phyloP scores from a whole-genome alignment of 116 monocot species.

The Posidonia oceanica region DNA sequence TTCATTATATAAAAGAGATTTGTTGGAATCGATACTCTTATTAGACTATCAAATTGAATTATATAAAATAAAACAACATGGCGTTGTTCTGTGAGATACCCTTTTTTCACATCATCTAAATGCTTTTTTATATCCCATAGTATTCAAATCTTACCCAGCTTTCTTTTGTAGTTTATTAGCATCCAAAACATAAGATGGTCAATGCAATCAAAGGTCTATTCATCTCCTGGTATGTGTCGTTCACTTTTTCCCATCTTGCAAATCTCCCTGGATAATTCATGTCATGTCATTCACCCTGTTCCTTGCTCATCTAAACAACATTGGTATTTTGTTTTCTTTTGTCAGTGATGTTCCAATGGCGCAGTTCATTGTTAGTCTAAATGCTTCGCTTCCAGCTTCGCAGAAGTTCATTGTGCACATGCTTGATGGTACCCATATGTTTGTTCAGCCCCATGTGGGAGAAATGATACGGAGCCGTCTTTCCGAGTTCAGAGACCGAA shows the following conservation, averaged over 20 bases:
- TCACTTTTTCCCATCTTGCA: background rate
- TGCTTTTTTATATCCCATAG: too few relatives aligned
- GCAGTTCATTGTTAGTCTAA: conserved; percentile 54
- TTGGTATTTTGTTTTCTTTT: background rate
- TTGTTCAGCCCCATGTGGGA: conserved; percentile 52
- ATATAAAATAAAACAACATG: too few relatives aligned
- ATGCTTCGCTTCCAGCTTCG: conserved; percentile 44
- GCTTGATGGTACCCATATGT: conserved; percentile 57
- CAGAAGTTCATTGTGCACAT: conserved; percentile 62
- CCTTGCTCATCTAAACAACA: background rate
- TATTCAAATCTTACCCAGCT: too few relatives aligned
- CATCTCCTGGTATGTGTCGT: conserved; percentile 44
- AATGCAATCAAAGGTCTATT: conserved; percentile 69
- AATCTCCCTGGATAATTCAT: background rate
- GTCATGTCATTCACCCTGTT: background rate
- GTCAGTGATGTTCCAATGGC: conserved; percentile 80
- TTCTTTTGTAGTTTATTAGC: background rate
- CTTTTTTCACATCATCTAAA: too few relatives aligned
- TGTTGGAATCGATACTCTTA: too few relatives aligned
- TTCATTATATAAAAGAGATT: too few relatives aligned
- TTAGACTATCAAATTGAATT: too few relatives aligned
- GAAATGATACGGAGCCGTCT: conserved; percentile 55
- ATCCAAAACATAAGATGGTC: conserved; percentile 26
- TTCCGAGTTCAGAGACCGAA: conserved; percentile 60
- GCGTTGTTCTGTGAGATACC: too few relatives aligned